These are phyloP conservation scores for Porodaedalea pini DNA, from an alignment of 1,284 basidiomycete genomes.

Conservation along the genomic window DNA sequence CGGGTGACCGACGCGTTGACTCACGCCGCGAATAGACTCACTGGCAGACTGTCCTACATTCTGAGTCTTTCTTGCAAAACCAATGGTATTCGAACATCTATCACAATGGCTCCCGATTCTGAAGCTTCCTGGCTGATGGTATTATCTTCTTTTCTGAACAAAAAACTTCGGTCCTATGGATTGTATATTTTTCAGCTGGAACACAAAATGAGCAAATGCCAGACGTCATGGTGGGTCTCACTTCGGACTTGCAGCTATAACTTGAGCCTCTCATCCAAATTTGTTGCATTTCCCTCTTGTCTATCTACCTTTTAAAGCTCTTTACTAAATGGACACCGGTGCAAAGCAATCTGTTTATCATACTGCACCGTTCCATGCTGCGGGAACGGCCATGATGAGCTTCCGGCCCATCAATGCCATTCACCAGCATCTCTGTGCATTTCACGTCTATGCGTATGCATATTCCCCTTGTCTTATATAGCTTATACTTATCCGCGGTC, in stretches of 20 bases:
- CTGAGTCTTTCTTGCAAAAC: too few species aligned
- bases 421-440: slow-evolving; percentile 47
- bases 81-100: too few species aligned
- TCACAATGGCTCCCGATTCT: too few species aligned
- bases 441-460: slow-evolving; percentile 38
- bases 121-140: too few species aligned
- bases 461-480: neutral
- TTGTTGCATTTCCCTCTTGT: neutral
- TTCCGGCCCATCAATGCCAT: slow-evolving; percentile 44
- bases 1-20: neutral
- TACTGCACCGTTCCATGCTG: slow-evolving; percentile 27
- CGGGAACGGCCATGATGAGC: slow-evolving; percentile 40
- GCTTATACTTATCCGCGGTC: neutral
- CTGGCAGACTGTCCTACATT: too few species aligned
- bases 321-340: neutral
- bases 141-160: too few species aligned
- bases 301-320: neutral
- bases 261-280: neutral
- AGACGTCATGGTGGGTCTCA: slow-evolving; percentile 2
- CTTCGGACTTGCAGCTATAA: neutral
- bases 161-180: too few species aligned
- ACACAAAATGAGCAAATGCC: neutral
- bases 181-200: neutral
- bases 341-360: neutral
- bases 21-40: too few species aligned